A percentile compares a stretch with the other conserved stretches of the same genome.
Conservation (phyloP, 2,329 filamentous ascomycete species). For the Fusarium tanahbumbuense region DNA sequence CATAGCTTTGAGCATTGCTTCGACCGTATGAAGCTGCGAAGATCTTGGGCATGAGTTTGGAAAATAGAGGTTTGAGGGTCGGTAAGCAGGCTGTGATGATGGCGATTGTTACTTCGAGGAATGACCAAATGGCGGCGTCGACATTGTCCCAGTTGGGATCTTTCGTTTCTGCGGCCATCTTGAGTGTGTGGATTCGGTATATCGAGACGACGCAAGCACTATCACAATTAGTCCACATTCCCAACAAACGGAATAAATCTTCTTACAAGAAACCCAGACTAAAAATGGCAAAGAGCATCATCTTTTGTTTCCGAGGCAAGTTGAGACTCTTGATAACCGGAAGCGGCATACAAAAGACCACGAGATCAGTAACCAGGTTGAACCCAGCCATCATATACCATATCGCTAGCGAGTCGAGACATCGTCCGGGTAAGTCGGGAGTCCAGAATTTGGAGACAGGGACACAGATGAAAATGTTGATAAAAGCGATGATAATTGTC, state of each 20-base stretch:
- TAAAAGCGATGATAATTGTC: constrained; percentile 16
- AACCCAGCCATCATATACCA: constrained; percentile 31
- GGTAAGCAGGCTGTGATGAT: constrained; percentile 25
- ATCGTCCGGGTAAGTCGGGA: not conserved
- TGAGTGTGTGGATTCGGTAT: constrained; percentile 17
- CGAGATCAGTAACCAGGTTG: constrained; percentile 19
- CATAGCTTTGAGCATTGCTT: not conserved
- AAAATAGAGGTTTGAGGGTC: constrained; percentile 17
- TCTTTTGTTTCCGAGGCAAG: constrained; percentile 16
- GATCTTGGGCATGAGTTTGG: constrained; percentile 14
- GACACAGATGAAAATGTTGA: constrained; percentile 17
- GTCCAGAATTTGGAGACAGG: constrained; percentile 30
- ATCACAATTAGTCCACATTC: not conserved
- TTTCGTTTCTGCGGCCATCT: constrained; percentile 7
- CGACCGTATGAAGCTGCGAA: not conserved
- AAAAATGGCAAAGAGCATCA: constrained; percentile 17
- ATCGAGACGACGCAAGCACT: constrained; percentile 28
- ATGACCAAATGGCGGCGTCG: constrained; percentile 24
- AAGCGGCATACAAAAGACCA: constrained; percentile 13
- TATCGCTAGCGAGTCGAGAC: not conserved
- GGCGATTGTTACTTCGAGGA: constrained; percentile 17
- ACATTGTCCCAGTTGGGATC: constrained; percentile 34
- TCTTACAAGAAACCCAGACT: constrained; percentile 17
- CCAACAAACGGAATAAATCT: accelerated
- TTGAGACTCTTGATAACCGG: constrained; percentile 23